Evolutionary conservation across 768 basidiomycete species (phyloP), one percentile per base, ranked within the genome.

Genomic region (Amylocystis lapponica): DNA sequence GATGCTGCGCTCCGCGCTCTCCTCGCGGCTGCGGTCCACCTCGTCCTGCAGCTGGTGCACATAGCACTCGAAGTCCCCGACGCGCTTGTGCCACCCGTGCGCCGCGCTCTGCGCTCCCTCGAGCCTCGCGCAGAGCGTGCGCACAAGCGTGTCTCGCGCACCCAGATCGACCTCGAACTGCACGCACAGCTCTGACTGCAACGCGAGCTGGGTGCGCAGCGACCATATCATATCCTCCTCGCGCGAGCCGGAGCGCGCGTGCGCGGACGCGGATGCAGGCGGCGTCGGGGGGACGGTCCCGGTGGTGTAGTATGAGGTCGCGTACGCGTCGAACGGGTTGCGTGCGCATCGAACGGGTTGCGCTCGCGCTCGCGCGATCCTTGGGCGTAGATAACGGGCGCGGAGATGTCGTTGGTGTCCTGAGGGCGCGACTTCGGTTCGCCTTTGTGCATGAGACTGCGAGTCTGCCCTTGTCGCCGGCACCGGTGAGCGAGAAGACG

Each of bases 1-100:
- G 30, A 94, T 65, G 49, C 89, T 86, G 16, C 82, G 68, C 47
- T 86, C 84, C 61, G 90, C 67, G 54, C 83, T 87, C 55, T 88
- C 87, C 52, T 86, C 81, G 30, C 91, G 72, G 32, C 84, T 85
- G 6, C 77, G 71, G 48, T 97, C 94, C 22, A 94, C 86, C 57
- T 94, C 86, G 57, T 94, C 91, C 67, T 95, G 86, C 23, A 84
- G 69, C 43, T 69, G 65, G 13, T 79, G 72, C 40, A 81, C 81
- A 46, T 76, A 68, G 49, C 69, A 74, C 64, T 90, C 86, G 36
- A 91, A 65, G 49, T 88, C 85, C 41, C 70, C 69, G 3, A 88
- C 81, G 50, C 85, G 86, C 67, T 84, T 85, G 67, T 81, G 84
- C 81, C 85, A 87, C 14, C 65, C 65, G 29, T 74, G 67, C 26